Evolutionary conservation across 2,329 filamentous ascomycete genomes (phyloP).

Genomic region (Dactylellina cionopaga): DNA sequence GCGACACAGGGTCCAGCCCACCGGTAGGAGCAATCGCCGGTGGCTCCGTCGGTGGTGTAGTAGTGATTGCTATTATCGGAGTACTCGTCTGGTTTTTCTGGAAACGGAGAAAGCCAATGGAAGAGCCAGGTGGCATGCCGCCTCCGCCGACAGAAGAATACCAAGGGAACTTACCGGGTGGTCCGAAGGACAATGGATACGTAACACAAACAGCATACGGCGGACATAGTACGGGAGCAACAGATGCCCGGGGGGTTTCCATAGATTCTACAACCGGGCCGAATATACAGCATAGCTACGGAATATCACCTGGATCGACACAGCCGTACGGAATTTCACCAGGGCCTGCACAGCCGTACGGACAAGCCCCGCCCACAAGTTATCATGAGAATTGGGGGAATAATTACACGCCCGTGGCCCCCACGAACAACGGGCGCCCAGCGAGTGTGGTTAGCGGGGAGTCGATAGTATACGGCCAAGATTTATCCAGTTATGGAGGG

Average conservation of each 20-base stretch:
- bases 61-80: neutral
- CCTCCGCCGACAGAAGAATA: slow-evolving; percentile 1
- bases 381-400: slow-evolving; percentile 45
- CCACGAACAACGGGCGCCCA: slow-evolving; percentile 8
- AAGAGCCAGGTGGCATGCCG: slow-evolving; percentile 26
- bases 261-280: no score
- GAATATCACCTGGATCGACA: neutral
- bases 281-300: slow-evolving; percentile 17
- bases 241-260: no score
- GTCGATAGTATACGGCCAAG: neutral
- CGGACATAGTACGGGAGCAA: no score
- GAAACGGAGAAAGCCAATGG: neutral
- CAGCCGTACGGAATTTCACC: neutral
- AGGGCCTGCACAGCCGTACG: neutral
- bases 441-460: slow-evolving; percentile 26
- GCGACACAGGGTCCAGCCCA: neutral
- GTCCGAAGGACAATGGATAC: slow-evolving; percentile 3
- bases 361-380: slow-evolving; percentile 17
- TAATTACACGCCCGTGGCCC: neutral
- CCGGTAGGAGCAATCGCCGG: slow-evolving; percentile 30
- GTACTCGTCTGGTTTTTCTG: slow-evolving; percentile 14
- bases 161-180: neutral
- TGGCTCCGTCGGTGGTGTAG: slow-evolving; percentile 28
- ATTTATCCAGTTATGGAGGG: slow-evolving; percentile 22
- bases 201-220: neutral